Conservation (phyloP, 2,329 filamentous ascomycete genomes). For the Pseudopyricularia cyperi region DNA sequence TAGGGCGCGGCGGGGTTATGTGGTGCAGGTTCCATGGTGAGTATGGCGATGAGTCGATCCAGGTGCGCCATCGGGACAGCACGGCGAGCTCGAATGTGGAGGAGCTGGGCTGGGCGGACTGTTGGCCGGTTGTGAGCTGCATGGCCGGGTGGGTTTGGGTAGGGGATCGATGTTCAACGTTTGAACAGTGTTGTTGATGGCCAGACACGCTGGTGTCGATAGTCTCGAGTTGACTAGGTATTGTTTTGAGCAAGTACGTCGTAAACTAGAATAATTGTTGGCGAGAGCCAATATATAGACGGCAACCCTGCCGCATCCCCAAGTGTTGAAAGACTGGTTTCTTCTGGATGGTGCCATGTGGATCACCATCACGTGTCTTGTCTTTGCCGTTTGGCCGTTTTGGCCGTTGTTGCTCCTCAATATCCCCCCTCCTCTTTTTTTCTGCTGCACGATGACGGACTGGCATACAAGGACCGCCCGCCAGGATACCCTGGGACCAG, state of each 20-base stretch:
- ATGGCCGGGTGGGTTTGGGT: neutral
- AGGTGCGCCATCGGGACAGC: slow-evolving; percentile 16
- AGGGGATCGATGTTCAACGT: no score
- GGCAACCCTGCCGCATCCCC: no score
- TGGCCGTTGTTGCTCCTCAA: neutral
- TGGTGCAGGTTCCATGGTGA: slow-evolving; percentile 29
- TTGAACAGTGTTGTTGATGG: no score
- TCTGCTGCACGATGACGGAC: neutral
- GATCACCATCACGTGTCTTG: neutral
- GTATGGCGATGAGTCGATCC: slow-evolving; percentile 26
- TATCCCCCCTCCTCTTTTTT: neutral
- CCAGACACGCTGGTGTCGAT: no score
- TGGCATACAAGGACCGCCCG: neutral
- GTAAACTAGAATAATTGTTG: no score
- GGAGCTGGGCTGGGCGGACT: neutral
- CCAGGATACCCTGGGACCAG: neutral
- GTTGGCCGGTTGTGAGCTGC: neutral
- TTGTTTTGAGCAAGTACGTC: no score
- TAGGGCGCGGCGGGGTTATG: slow-evolving; percentile 33
- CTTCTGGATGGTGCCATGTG: neutral
- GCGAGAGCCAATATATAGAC: no score
- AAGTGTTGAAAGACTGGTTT: neutral
- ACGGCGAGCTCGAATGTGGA: neutral
- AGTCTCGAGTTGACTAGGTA: no score
- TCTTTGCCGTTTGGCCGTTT: no score